Conservation (phyloP, 2,329 filamentous ascomycete species). For the Thielaviopsis ethacetica region DNA sequence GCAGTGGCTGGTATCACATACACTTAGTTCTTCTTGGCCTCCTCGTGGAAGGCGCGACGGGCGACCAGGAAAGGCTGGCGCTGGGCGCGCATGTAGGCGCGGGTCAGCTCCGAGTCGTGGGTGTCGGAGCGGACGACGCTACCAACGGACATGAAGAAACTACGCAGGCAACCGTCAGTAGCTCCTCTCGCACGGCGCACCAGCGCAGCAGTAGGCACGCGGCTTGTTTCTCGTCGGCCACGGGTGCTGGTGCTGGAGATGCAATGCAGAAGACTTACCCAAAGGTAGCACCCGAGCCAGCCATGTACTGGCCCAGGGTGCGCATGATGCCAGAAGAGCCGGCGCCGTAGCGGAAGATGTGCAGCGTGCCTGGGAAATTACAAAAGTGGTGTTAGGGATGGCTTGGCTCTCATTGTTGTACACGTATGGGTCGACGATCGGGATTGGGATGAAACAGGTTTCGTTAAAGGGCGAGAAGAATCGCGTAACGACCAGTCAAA, state of each 20-base stretch:
- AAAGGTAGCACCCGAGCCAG: conserved; percentile 86
- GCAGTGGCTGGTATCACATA: not conserved
- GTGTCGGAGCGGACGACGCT: conserved; percentile 90
- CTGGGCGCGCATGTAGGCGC: conserved; percentile 50
- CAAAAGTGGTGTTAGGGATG: conserved; percentile 12
- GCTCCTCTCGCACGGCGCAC: not conserved
- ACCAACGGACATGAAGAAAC: conserved; percentile 98
- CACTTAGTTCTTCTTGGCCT: conserved; percentile 1
- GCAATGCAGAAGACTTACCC: conserved; percentile 45
- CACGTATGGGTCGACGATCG: not conserved
- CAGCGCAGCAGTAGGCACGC: not conserved
- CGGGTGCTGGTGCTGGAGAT: not conserved
- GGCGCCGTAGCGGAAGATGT: conserved; percentile 88
- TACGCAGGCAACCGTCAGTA: conserved; percentile 17
- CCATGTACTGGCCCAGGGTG: conserved; percentile 92
- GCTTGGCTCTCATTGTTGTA: not conserved
- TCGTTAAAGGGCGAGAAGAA: not conserved
- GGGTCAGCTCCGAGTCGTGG: conserved; percentile 51
- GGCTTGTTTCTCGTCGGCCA: not conserved
- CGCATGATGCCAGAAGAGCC: conserved; percentile 87
- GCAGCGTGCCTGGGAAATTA: conserved; percentile 53
- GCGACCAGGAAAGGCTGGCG: conserved; percentile 54
- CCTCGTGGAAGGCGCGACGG: conserved; percentile 20
- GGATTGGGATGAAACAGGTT: not conserved
- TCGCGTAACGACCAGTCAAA: not conserved